phyloP scores from a whole-genome alignment of 2,329 filamentous ascomycete genomes.

The Teratosphaeria zuluensis region DNA sequence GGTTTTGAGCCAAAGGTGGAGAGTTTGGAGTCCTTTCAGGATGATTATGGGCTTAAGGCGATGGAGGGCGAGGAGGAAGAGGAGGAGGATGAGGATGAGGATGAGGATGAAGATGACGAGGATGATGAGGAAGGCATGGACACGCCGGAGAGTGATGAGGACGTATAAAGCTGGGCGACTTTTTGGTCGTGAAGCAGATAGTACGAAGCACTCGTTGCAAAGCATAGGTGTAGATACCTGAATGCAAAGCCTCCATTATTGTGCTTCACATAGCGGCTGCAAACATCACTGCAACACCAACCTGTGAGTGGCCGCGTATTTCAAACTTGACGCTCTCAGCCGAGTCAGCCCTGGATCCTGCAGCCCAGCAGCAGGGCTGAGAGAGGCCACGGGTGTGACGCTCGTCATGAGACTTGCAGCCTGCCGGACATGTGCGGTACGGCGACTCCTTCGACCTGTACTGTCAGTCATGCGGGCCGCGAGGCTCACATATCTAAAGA shows the following conservation, averaged over 20 bases:
- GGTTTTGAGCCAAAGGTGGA: constrained; percentile 73
- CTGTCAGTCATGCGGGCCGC: not conserved
- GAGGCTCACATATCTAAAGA: not conserved
- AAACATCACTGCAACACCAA: not conserved
- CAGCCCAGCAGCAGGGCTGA: not conserved
- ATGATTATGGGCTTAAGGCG: constrained; percentile 74
- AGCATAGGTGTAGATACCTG: not conserved
- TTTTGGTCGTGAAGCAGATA: not conserved
- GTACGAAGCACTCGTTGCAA: not conserved
- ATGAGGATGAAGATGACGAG: constrained; percentile 36
- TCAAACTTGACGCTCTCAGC: not conserved
- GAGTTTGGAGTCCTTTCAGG: constrained; percentile 69
- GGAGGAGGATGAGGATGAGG: constrained; percentile 51
- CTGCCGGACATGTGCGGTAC: not conserved
- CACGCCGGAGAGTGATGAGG: constrained; percentile 2
- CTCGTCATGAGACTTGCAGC: not conserved
- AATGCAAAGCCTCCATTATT: not conserved
- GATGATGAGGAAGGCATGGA: constrained; percentile 11
- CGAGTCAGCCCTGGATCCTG: not conserved
- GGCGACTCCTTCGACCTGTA: not conserved
- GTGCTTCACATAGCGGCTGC: not conserved
- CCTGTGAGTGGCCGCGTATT: not conserved
- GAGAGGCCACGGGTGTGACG: not conserved
- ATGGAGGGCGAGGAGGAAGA: constrained; percentile 51
- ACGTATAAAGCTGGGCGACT: not conserved